These are phyloP conservation scores for Primulina tabacum DNA, from an alignment of 257 asterid species.

Conservation along the genomic window DNA sequence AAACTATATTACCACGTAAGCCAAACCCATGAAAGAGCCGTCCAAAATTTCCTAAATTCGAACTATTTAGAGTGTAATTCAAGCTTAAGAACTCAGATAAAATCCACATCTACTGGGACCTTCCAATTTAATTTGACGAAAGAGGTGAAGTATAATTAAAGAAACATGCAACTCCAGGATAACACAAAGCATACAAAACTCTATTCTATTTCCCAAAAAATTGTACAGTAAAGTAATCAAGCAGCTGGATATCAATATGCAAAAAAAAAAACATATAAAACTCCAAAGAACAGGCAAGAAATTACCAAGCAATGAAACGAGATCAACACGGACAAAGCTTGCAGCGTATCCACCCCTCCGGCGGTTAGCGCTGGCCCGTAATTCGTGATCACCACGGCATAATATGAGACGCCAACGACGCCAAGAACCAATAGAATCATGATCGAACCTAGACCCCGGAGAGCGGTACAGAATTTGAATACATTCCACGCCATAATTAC, in stretches of 20 bases:
- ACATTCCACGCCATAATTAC: slow-evolving; percentile 77
- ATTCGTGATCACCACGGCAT: slow-evolving; percentile 57
- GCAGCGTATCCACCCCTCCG: slow-evolving; percentile 46
- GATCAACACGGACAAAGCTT: slow-evolving; percentile 44
- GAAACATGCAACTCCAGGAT: neutral
- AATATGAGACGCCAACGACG: slow-evolving; percentile 66
- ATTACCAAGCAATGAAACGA: slow-evolving; percentile 60
- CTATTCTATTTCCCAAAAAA: neutral
- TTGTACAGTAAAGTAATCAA: neutral
- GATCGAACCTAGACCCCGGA: slow-evolving; percentile 72
- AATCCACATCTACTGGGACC: neutral
- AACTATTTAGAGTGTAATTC: neutral
- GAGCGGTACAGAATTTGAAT: slow-evolving; percentile 64
- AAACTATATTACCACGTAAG: neutral
- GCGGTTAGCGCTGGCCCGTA: slow-evolving; percentile 51
- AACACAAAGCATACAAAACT: neutral
- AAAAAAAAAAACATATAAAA: neutral
- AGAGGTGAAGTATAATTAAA: neutral
- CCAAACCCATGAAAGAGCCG: neutral
- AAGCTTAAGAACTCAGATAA: neutral
- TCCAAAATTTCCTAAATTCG: neutral
- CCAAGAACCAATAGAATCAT: slow-evolving; percentile 69
- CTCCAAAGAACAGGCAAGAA: neutral
- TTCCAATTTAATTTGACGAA: neutral
- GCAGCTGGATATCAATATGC: slow-evolving; percentile 1